These are phyloP conservation scores for Vitis rupestris DNA, from an alignment of 164 flowering plant genomes.

Conservation along the genomic window DNA sequence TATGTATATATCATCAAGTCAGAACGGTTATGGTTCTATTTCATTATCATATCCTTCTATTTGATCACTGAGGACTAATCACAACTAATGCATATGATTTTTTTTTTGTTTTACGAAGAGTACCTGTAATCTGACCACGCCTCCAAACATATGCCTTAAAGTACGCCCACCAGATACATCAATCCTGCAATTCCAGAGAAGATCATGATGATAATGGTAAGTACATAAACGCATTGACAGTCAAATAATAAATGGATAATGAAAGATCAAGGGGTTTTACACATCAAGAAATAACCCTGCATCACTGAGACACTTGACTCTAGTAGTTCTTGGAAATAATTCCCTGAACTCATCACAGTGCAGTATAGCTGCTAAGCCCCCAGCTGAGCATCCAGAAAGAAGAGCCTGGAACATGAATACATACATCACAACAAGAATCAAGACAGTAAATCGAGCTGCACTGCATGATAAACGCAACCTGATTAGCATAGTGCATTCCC, in stretches of 20 bases:
- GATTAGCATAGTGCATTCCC: slow-evolving; percentile 66
- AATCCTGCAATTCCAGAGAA: slow-evolving; percentile 6
- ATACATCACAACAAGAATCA: not conserved
- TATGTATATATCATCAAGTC: too few species aligned
- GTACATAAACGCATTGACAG: not conserved
- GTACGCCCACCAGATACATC: slow-evolving; percentile 25
- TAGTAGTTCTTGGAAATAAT: slow-evolving; percentile 15
- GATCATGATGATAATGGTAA: not conserved
- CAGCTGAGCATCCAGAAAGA: slow-evolving; percentile 40
- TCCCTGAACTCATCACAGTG: slow-evolving; percentile 32
- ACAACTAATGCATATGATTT: not conserved
- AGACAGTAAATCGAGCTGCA: not conserved
- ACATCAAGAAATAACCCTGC: slow-evolving; percentile 30
- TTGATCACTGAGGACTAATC: not conserved
- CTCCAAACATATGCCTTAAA: slow-evolving; percentile 17
- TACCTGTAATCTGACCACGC: slow-evolving; percentile 24
- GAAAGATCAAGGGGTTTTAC: slow-evolving; percentile 13
- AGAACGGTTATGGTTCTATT: too few species aligned
- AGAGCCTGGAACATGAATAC: slow-evolving; percentile 21
- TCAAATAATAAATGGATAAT: not conserved
- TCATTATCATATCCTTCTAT: too few species aligned
- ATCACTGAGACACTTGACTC: slow-evolving; percentile 35
- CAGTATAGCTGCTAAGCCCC: slow-evolving; percentile 28
- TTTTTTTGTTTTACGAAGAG: not conserved
- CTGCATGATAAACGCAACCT: slow-evolving; percentile 29